Evolutionary conservation across 148 eudicot species (phyloP).

Genomic region (Oxyria digyna): DNA sequence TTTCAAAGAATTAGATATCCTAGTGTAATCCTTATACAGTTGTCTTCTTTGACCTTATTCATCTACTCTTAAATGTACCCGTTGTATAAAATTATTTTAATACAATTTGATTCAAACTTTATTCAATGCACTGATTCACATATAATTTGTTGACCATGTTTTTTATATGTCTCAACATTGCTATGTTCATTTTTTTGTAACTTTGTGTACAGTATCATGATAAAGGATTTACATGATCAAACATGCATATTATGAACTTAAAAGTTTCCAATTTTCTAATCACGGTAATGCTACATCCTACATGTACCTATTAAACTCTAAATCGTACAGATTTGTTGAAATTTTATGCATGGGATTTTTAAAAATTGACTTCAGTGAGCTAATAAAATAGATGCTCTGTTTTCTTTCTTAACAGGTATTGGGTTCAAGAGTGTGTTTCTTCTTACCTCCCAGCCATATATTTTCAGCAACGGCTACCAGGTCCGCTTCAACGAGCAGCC

Average conservation of each 20-base stretch:
- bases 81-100: neutral
- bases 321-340: neutral
- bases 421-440: constrained; percentile 73
- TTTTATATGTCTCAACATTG: neutral
- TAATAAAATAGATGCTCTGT: neutral
- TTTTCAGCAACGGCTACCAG: constrained; percentile 45
- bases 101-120: neutral
- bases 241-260: no score
- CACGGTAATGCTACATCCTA: neutral
- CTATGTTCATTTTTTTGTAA: neutral
- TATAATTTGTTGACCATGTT: neutral
- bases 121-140: no score
- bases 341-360: no score
- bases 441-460: constrained; percentile 41
- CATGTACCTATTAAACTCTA: neutral
- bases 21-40: no score
- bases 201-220: neutral
- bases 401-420: constrained; percentile 26
- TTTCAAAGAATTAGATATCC: neutral
- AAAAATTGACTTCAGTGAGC: neutral
- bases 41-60: neutral
- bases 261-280: neutral
- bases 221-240: no score
- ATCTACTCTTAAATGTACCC: neutral
- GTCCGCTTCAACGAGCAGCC: constrained; percentile 54